phyloP scores from a whole-genome alignment of 2,329 filamentous ascomycete genomes.

The Fusarium compactum region DNA sequence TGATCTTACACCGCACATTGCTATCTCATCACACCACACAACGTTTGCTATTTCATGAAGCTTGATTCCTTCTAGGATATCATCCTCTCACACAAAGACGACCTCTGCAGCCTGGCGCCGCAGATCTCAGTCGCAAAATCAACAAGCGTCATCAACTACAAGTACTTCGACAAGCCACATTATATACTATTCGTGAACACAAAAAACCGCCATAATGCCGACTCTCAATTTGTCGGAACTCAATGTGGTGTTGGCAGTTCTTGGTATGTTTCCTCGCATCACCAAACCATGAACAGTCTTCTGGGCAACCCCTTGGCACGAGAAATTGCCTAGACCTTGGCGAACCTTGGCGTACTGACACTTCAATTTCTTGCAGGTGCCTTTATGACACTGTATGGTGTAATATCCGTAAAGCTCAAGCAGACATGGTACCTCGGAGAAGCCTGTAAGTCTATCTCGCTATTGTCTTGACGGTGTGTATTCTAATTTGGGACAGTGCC shows the following conservation, averaged over 20 bases:
- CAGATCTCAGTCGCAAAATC: not conserved
- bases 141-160: not conserved
- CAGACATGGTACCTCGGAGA: slow-evolving; percentile 66
- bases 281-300: not conserved
- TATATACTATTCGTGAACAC: not conserved
- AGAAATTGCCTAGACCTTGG: slow-evolving; percentile 17
- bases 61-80: not conserved
- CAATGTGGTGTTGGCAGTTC: slow-evolving; percentile 62
- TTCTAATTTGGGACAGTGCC: slow-evolving; percentile 57
- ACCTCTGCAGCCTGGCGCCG: not conserved
- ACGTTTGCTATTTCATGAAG: not conserved
- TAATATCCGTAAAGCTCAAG: slow-evolving; percentile 66
- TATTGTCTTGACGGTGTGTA: not conserved
- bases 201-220: slow-evolving; percentile 25
- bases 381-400: slow-evolving; percentile 62
- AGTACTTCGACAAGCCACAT: not conserved
- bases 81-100: not conserved
- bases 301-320: slow-evolving; percentile 5
- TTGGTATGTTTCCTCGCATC: slow-evolving; percentile 52
- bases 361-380: slow-evolving; percentile 49
- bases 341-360: slow-evolving; percentile 22
- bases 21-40: not conserved
- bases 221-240: slow-evolving; percentile 62
- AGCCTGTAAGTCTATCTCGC: slow-evolving; percentile 57
- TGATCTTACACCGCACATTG: not conserved